A percentile compares a stretch with the other conserved stretches of the same genome.
Conservation (phyloP, 2,329 filamentous ascomycete genomes). For the Cladophialophora exuberans region DNA sequence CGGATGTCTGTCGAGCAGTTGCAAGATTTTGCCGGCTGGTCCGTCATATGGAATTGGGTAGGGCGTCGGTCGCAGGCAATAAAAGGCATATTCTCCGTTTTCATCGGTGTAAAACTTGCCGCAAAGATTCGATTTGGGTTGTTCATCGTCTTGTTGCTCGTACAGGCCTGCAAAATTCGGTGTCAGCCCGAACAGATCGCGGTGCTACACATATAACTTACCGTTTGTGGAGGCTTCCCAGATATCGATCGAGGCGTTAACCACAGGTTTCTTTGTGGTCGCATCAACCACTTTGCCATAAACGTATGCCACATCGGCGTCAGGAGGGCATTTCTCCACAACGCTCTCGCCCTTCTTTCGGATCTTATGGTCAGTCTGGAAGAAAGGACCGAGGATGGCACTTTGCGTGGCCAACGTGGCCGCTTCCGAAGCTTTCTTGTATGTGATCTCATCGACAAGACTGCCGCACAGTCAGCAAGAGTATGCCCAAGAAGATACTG, state of each 20-base stretch:
- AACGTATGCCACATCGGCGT: conserved; percentile 64
- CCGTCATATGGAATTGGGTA: conserved; percentile 62
- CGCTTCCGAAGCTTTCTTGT: conserved; percentile 60
- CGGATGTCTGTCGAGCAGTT: conserved; percentile 64
- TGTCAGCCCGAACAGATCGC: background rate
- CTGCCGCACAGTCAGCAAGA: conserved; percentile 34
- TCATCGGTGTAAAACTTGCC: conserved; percentile 71
- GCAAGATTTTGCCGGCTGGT: conserved; percentile 61
- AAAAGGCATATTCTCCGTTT: conserved; percentile 65
- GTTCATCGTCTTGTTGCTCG: conserved; percentile 73
- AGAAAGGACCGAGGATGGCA: conserved; percentile 84
- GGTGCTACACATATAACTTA: conserved; percentile 33
- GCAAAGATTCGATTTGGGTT: conserved; percentile 73
- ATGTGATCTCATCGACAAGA: conserved; percentile 80
- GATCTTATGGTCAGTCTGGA: conserved; percentile 71
- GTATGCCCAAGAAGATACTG: background rate
- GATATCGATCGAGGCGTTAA: conserved; percentile 70
- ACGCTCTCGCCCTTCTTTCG: conserved; percentile 72
- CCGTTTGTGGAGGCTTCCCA: conserved; percentile 81
- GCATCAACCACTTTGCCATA: conserved; percentile 65
- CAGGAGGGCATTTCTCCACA: conserved; percentile 51
- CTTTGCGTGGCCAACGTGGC: conserved; percentile 67
- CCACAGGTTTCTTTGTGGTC: conserved; percentile 65
- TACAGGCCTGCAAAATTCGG: conserved; percentile 51
- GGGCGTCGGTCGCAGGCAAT: conserved; percentile 63